These are phyloP conservation scores for Phytopythium kandeliae DNA, from an alignment of 352 stramenopile species.

Conservation along the genomic window DNA sequence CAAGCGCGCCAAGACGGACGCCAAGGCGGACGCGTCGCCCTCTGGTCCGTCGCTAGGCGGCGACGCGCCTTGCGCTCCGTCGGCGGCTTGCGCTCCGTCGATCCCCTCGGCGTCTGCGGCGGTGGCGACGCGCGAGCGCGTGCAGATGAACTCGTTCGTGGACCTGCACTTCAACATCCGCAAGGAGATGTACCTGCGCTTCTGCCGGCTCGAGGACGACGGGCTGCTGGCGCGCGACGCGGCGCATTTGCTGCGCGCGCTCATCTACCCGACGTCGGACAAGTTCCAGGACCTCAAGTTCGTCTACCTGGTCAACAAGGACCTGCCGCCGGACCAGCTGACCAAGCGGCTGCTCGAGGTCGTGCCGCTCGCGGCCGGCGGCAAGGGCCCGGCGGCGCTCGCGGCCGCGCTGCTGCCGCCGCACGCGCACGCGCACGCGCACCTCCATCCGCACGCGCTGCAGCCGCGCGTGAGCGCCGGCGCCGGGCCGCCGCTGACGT, in stretches of 20 bases:
- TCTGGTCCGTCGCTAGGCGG: too few species aligned
- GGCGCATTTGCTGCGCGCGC: constrained; percentile 61
- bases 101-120: too few species aligned
- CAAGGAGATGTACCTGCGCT: constrained; percentile 84
- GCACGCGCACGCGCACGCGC: neutral
- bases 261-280: constrained; percentile 82
- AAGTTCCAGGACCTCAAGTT: constrained; percentile 86
- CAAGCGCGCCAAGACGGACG: constrained; percentile 21
- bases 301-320: constrained; percentile 86
- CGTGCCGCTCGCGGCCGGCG: constrained; percentile 26
- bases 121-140: constrained; percentile 28
- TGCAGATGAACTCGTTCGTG: constrained; percentile 76
- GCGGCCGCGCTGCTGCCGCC: constrained; percentile 15
- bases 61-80: too few species aligned
- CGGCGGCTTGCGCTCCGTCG: too few species aligned
- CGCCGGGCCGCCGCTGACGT: neutral
- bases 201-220: constrained; percentile 75
- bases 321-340: constrained; percentile 63
- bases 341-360: constrained; percentile 75
- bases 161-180: constrained; percentile 82
- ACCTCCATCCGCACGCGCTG: neutral
- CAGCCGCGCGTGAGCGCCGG: constrained; percentile 12
- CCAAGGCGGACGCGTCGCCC: too few species aligned
- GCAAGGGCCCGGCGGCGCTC: constrained; percentile 24
- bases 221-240: constrained; percentile 60